Base-by-base conservation (phyloP, 768 basidiomycete genomes). In the Suillus weaverae region DNA sequence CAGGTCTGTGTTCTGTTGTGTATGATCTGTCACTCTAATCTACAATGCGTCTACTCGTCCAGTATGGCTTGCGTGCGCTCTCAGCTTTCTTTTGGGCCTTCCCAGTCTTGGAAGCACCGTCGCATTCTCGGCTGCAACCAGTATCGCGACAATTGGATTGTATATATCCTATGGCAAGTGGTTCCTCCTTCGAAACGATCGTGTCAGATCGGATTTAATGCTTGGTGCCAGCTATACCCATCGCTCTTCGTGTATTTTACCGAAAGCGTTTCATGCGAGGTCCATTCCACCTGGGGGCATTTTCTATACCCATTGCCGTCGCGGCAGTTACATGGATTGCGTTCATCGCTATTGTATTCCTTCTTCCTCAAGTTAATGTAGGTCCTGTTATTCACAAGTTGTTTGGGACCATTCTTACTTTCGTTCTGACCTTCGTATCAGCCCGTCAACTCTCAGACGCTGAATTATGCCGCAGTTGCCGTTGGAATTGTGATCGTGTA, bases 61-160 rank as follows among this genome's bases (percentile, higher is more conserved):
- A 89, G 90, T 93, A 2, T 92, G 91, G 91, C 84, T 93, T 50
- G 90, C 90, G 1, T 90, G 88, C 67, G 86, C 86, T 8, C 79
- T 92, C 30, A 89, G 89, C 72, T 92, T 94, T 76, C 83, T 87
- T 67, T 83, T 94, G 8, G 89, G 84, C 1, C 79, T 92, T 2
- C 91, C 91, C 0, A 89, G 88, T 72, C 79, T 94, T 3, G 90
- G 91, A 1, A 89, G 86, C 68, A 73, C 82, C 0, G 91, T 92
- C 4, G 91, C 91, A 0, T 91, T 91, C 70, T 71, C 80, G 1
- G 83, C 83, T 8, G 82, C 81, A 1, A 83, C 82, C 0, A 79
- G 77, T 59, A 90, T 90, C 60, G 88, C 89, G 0, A 90, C 90
- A 0, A 91, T 91, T 62, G 91, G 90, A 0, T 77, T 91, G 13